A percentile compares a stretch with the other conserved stretches of the same genome.
Evolutionary conservation across 129 eudicot genomes (phyloP).

Genomic region (Sambucus nigra): DNA sequence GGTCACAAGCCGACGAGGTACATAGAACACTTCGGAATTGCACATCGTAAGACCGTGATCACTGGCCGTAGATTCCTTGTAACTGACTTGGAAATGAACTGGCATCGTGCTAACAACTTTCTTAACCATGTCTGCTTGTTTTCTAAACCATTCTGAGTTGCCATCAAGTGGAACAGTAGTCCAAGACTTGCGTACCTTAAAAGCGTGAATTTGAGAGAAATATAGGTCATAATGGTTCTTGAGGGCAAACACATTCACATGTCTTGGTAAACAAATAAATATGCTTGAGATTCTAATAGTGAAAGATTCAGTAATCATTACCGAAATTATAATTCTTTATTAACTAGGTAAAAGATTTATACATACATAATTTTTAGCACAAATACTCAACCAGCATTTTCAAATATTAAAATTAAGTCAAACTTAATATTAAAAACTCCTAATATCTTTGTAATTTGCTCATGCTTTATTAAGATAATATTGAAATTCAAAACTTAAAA

Average conservation of each 20-base stretch:
- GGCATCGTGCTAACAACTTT: conserved; percentile 88
- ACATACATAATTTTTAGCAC: too few species aligned
- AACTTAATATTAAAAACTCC: too few species aligned
- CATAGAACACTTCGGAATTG: conserved; percentile 81
- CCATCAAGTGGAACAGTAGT: conserved; percentile 41
- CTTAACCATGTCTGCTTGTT: conserved; percentile 85
- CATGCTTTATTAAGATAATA: too few species aligned
- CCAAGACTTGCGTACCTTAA: conserved; percentile 90
- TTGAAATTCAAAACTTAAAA: too few species aligned
- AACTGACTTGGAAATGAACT: conserved; percentile 84
- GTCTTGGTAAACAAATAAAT: too few species aligned
- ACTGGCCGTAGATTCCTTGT: conserved; percentile 49
- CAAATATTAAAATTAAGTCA: too few species aligned
- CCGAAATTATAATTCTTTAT: too few species aligned
- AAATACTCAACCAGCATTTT: too few species aligned
- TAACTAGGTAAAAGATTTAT: too few species aligned
- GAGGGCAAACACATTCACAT: background rate
- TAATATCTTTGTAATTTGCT: too few species aligned
- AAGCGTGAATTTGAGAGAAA: background rate
- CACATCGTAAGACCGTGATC: conserved; percentile 46
- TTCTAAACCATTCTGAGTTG: conserved; percentile 60
- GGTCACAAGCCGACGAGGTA: conserved; percentile 54
- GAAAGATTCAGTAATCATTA: too few species aligned
- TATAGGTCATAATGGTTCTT: background rate
- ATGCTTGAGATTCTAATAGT: too few species aligned